Percentiles rank a stretch among this genome's conserved stretches.
Conservation (phyloP, 1,284 basidiomycete genomes). For the Gymnopus androsaceus region DNA sequence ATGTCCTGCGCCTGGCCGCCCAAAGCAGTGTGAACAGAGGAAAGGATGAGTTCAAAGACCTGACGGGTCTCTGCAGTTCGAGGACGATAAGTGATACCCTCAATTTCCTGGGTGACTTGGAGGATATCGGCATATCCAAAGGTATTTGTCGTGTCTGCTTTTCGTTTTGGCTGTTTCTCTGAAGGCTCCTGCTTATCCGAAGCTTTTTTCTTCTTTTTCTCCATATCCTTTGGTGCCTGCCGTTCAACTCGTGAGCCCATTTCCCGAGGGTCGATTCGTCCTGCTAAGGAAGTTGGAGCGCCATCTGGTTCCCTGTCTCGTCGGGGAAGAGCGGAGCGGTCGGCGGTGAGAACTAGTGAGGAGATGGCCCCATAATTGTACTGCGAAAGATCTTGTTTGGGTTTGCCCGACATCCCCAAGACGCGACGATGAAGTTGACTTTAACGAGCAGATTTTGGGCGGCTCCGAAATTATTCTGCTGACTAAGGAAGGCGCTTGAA, state of each 20-base stretch:
- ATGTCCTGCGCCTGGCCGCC: constrained; percentile 97
- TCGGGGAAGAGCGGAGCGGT: constrained; percentile 73
- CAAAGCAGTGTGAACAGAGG: constrained; percentile 78
- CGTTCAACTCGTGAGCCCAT: constrained; percentile 93
- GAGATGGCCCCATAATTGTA: constrained; percentile 93
- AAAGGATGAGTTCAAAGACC: constrained; percentile 92
- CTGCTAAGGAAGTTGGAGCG: constrained; percentile 89
- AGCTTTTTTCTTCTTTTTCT: constrained; percentile 96
- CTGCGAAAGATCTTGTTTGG: constrained; percentile 78
- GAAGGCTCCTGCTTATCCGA: too few relatives aligned
- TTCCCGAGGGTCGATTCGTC: constrained; percentile 86
- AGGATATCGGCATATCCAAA: constrained; percentile 88
- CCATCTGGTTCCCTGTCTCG: constrained; percentile 95
- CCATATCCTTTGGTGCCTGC: constrained; percentile 87
- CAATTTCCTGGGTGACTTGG: constrained; percentile 90
- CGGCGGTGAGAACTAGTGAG: constrained; percentile 83
- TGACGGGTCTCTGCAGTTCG: constrained; percentile 92
- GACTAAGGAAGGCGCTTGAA: too few relatives aligned
- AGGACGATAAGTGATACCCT: constrained; percentile 91
- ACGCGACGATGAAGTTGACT: too few relatives aligned
- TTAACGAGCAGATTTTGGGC: too few relatives aligned
- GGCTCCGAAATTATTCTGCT: too few relatives aligned
- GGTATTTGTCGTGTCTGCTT: constrained; percentile 62
- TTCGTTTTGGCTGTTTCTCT: constrained; percentile 47
- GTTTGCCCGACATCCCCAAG: too few relatives aligned